Base-by-base conservation (phyloP, 1,284 basidiomycete genomes). In the Inonotus obliquus region DNA sequence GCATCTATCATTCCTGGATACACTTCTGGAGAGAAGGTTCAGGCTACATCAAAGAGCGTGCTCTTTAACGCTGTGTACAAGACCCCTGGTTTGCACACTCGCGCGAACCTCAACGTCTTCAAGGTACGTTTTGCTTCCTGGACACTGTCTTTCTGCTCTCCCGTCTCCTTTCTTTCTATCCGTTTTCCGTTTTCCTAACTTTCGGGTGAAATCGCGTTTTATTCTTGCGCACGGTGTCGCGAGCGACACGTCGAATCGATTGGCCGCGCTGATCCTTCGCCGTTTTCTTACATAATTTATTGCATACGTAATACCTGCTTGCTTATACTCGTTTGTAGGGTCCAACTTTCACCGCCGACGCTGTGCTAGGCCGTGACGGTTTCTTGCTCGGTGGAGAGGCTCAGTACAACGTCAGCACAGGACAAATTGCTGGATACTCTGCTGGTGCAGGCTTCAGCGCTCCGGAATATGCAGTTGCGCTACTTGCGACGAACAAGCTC, bases 361-460 rank as follows among this genome's bases (percentile, higher is more conserved):
- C 92, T 66, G 95, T 98, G 70, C 75, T 98, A 69, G 96, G 96
- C 70, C 95, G 94, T 70, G 95, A 98, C 73, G 97, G 97, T 67
- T 96, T 98, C 90, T 89, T 98, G 63, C 80, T 96, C 68, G 96
- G 97, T 83, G 94, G 86, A 68, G 97, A 99, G 83, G 89, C 94
- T 38, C 86, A 92, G 65, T 98, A 98, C 85, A 97, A 98, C 75
- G 94, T 98, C 74, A 92, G 89, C 65, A 91, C 94, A 70, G 96
- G 94, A 74, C 91, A 87, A 74, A 82, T 99, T 74, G 90, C 91
- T 71, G 90, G 91, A 72, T 99, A 97, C 80, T 91, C 95, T 66
- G 86, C 91, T 69, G 96, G 94, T 63, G 75, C 94, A 67, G 97
- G 96, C 72, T 98, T 90, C 86, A 93, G 91, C 73, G 96, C 96